phyloP scores from a whole-genome alignment of 2,329 filamentous ascomycete genomes.

The Nothophaeocryptopus gaeumannii region DNA sequence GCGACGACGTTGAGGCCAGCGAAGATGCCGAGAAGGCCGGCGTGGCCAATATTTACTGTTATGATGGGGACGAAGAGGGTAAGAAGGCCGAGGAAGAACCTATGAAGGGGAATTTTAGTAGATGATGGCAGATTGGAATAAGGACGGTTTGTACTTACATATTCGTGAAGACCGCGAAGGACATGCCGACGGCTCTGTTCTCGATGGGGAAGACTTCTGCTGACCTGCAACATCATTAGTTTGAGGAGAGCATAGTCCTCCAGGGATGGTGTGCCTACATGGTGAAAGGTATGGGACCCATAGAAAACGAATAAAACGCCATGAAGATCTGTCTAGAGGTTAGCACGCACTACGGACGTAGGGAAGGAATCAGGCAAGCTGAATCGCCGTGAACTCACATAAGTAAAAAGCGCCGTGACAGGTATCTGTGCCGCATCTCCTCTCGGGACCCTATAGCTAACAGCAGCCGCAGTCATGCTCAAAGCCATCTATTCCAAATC shows the following conservation, averaged over 20 bases:
- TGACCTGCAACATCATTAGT: conserved; percentile 47
- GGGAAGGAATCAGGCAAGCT: too few relatives aligned
- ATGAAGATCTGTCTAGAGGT: conserved; percentile 42
- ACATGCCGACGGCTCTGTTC: conserved; percentile 66
- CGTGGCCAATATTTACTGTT: conserved; percentile 17
- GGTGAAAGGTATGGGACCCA: conserved; percentile 41
- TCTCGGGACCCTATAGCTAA: conserved; percentile 42
- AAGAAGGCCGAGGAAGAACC: conserved; percentile 29
- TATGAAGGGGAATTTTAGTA: too few relatives aligned
- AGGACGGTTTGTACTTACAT: conserved; percentile 13
- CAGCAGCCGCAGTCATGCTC: conserved; percentile 46
- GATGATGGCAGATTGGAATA: neutral
- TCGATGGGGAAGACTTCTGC: conserved; percentile 70
- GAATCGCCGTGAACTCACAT: conserved; percentile 20
- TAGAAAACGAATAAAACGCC: conserved; percentile 30
- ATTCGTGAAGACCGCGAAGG: conserved; percentile 56
- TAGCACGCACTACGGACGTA: too few relatives aligned
- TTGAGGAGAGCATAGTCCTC: too few relatives aligned
- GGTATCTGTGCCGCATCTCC: conserved; percentile 49
- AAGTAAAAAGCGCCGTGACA: conserved; percentile 56
- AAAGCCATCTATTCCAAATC: conserved; percentile 35
- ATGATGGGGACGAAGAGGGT: conserved; percentile 31
- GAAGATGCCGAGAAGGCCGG: conserved; percentile 30
- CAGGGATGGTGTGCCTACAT: too few relatives aligned
- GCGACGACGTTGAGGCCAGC: conserved; percentile 32